These are phyloP conservation scores for Tubosaeta sp. DNA, from an alignment of 768 basidiomycete genomes.

Conservation along the genomic window DNA sequence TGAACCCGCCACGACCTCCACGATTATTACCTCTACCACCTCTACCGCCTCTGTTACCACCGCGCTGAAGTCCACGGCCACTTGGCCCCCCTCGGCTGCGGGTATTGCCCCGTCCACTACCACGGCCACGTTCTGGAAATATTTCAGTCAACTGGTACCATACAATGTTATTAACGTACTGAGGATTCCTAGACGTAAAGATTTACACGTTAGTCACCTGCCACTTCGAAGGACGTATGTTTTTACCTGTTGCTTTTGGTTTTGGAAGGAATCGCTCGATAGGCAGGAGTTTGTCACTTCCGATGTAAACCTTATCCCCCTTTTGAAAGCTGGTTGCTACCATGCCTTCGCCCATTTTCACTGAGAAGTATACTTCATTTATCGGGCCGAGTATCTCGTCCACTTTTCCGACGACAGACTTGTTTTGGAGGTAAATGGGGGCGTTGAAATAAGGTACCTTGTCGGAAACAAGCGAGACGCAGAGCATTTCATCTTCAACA, in stretches of 20 bases:
- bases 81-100: slow-evolving; percentile 26
- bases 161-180: slow-evolving; percentile 8
- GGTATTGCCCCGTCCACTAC: slow-evolving; percentile 23
- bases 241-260: slow-evolving; percentile 79
- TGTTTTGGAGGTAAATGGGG: slow-evolving; percentile 95
- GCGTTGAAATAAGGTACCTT: slow-evolving; percentile 99
- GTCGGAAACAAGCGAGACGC: slow-evolving; percentile 75
- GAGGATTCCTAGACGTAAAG: slow-evolving; percentile 26
- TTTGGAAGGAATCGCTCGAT: slow-evolving; percentile 96
- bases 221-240: slow-evolving; percentile 19
- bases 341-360: slow-evolving; percentile 97
- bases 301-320: slow-evolving; percentile 98
- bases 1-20: slow-evolving; percentile 44
- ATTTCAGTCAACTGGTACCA: slow-evolving; percentile 28
- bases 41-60: slow-evolving; percentile 37
- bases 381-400: slow-evolving; percentile 99
- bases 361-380: slow-evolving; percentile 96
- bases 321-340: slow-evolving; percentile 93
- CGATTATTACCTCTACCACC: slow-evolving; percentile 36
- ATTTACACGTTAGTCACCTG: neutral
- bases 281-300: slow-evolving; percentile 93
- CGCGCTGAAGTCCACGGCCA: slow-evolving; percentile 33
- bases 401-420: slow-evolving; percentile 92
- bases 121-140: slow-evolving; percentile 44
- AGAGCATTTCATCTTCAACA: slow-evolving; percentile 98